Percentiles rank a stretch among this genome's conserved stretches.
These are phyloP conservation scores for Neocallimastix lanati DNA, from an alignment of 192 early-diverging fungal species.

Conservation along the genomic window DNA sequence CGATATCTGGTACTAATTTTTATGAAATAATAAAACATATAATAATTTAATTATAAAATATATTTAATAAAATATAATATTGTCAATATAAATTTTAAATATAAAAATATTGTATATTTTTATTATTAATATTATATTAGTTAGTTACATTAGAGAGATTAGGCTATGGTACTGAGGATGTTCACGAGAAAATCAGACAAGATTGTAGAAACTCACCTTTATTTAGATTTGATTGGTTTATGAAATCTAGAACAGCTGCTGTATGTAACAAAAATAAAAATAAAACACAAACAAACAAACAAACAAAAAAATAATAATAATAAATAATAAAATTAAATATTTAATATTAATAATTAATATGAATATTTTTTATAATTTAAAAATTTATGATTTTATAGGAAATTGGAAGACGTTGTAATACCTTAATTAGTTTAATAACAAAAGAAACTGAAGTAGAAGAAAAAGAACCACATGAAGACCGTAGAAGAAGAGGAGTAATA, in stretches of 20 bases:
- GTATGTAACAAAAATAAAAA: no score
- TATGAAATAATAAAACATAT: no score
- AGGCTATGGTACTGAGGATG: constrained; percentile 79
- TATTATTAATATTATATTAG: constrained; percentile 7
- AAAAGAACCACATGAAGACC: neutral
- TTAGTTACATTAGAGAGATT: constrained; percentile 72
- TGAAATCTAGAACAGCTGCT: constrained; percentile 76
- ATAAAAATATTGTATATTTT: neutral
- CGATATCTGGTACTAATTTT: constrained; percentile 78
- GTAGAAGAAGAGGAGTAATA: no score
- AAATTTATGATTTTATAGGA: constrained; percentile 28
- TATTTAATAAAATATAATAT: no score
- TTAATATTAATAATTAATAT: no score
- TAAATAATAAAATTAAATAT: no score
- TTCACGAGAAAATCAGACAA: constrained; percentile 77
- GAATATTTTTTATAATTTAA: no score
- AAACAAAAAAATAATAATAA: constrained; percentile 8
- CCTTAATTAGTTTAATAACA: constrained; percentile 47
- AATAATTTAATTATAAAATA: no score
- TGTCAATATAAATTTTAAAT: no score
- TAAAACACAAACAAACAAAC: no score
- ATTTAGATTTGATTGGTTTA: constrained; percentile 96
- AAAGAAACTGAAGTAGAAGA: constrained; percentile 20
- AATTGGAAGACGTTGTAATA: constrained; percentile 64
- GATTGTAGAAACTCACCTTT: constrained; percentile 63